A percentile compares a stretch with the other conserved stretches of the same genome.
Conservation (phyloP, 768 basidiomycete genomes). For the Lyophyllum semitale region DNA sequence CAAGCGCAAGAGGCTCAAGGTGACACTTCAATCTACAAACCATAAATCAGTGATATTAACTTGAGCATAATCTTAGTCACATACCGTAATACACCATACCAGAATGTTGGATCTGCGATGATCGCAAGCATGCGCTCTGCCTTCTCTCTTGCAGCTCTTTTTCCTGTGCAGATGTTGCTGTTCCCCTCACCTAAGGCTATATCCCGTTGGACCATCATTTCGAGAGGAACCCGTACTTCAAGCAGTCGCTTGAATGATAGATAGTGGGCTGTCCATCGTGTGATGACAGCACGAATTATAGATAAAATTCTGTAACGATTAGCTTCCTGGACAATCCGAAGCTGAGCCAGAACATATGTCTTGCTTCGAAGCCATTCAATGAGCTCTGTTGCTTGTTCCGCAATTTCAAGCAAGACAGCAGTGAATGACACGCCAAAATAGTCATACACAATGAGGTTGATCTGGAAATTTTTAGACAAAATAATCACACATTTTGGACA, state of each 20-base stretch:
- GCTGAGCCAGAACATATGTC: constrained; percentile 29
- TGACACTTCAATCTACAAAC: neutral
- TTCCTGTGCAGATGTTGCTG: too few species aligned
- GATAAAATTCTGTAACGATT: constrained; percentile 4
- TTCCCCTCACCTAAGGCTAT: neutral
- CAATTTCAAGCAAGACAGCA: constrained; percentile 18
- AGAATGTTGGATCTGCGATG: neutral
- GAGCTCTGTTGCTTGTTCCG: constrained; percentile 31
- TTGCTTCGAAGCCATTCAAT: constrained; percentile 42
- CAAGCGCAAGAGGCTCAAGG: neutral
- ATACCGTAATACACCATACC: neutral
- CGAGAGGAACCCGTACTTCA: neutral
- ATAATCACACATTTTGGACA: neutral
- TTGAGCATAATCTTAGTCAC: neutral
- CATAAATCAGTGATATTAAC: neutral
- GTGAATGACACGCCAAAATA: constrained; percentile 35
- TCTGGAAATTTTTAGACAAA: neutral
- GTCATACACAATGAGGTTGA: constrained; percentile 35
- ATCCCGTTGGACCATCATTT: neutral
- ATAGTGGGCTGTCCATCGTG: constrained; percentile 37
- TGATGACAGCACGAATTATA: constrained; percentile 35
- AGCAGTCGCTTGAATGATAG: neutral
- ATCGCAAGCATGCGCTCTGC: too few species aligned
- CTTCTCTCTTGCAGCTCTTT: too few species aligned
- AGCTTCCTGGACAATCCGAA: constrained; percentile 23